Evolutionary conservation across 1,139 yeast genomes (phyloP), one percentile per base, ranked within the genome.

Genomic region (Williopsis jadinii): DNA sequence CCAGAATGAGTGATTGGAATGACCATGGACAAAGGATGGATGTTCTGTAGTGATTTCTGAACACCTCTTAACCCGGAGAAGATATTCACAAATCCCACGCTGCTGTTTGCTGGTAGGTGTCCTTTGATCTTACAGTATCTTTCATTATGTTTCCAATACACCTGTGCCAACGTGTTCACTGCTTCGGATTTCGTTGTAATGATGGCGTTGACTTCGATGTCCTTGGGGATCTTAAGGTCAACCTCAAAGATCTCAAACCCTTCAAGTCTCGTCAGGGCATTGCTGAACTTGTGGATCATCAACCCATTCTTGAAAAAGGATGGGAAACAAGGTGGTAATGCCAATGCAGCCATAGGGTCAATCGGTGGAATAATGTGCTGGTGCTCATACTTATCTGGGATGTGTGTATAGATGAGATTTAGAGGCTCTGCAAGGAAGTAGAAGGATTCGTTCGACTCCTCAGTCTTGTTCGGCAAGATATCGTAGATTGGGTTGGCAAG

Each of bases 291-390:
- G 48, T 76, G 66, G 45, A 88, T 71, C 44, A 68, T 68, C 34
- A 90, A 59, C 3, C 70, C 68, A 52, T 77, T 75, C 34, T 67
- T 69, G 61, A 83, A 77, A 51, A 83, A 87, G 1, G 90, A 84
- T 2, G 95, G 92, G 55, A 87, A 86, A 12, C 84, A 78, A 36
- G 95, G 72, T 0, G 97, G 98, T 40, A 90, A 66, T 38, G 88
- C 77, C 48, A 87, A 71, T 13, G 94, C 92, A 33, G 84, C 78
- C 48, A 77, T 73, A 37, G 85, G 84, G 48, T 85, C 88, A 45
- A 92, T 66, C 4, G 95, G 86, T 9, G 97, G 97, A 29, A 77
- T 73, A 12, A 90, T 77, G 63, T 85, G 95, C 60, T 92, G 97
- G 48, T 85, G 81, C 44, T 77, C 82, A 39, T 77, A 77, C 42